phyloP scores from a whole-genome alignment of 1,284 basidiomycete species.

The Agroathelia rolfsii region DNA sequence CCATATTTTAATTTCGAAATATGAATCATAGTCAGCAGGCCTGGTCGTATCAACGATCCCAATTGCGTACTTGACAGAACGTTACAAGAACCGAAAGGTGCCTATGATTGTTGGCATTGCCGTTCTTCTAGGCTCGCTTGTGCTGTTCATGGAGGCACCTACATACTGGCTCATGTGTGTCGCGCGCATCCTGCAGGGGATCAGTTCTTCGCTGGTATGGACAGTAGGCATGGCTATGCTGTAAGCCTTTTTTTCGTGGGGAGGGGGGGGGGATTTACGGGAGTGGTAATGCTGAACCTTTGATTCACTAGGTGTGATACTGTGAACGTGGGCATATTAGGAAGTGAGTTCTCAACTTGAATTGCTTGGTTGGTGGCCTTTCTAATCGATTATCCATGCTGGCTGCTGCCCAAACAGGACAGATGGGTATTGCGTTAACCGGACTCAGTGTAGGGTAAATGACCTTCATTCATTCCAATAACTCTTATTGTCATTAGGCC shows the following conservation, averaged over 20 bases:
- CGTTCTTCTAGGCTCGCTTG: constrained; percentile 45
- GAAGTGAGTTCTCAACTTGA: too few relatives aligned
- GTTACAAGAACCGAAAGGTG: constrained; percentile 38
- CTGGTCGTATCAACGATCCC: constrained; percentile 53
- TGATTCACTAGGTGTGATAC: constrained; percentile 45
- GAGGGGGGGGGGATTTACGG: too few relatives aligned
- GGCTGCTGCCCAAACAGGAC: too few relatives aligned
- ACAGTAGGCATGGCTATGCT: constrained; percentile 63
- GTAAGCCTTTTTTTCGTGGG: constrained; percentile 28
- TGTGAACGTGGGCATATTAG: too few relatives aligned
- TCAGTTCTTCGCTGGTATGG: constrained; percentile 70
- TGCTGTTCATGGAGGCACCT: constrained; percentile 72
- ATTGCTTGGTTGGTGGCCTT: too few relatives aligned
- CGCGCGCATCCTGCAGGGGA: constrained; percentile 63
- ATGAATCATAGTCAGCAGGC: constrained; percentile 30
- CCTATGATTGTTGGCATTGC: constrained; percentile 54
- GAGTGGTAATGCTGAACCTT: neutral
- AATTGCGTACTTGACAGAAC: constrained; percentile 60
- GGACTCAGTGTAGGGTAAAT: constrained; percentile 58
- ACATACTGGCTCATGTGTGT: constrained; percentile 64
- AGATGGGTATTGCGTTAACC: constrained; percentile 65
- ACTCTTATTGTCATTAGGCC: neutral
- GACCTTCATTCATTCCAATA: neutral
- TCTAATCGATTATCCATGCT: too few relatives aligned
- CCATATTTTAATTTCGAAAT: constrained; percentile 3